Conservation (phyloP, 2,329 filamentous ascomycete genomes). For the Fusarium annulatum region DNA sequence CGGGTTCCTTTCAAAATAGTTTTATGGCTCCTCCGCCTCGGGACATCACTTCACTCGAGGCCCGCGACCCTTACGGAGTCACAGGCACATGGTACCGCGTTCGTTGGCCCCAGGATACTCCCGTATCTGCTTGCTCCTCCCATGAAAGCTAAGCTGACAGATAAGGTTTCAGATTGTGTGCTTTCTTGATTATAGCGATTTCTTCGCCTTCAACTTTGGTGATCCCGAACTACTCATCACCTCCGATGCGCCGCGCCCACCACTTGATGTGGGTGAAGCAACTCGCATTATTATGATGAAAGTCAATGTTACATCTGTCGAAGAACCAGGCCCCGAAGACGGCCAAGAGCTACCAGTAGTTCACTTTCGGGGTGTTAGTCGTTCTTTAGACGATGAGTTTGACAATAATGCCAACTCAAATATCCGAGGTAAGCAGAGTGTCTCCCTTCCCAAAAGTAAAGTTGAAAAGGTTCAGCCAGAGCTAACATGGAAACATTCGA, state of each 20-base stretch:
- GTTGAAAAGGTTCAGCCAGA: neutral
- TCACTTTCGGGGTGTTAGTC: conserved; percentile 72
- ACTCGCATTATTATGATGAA: conserved; percentile 77
- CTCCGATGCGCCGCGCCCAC: conserved; percentile 57
- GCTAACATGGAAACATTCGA: conserved; percentile 40
- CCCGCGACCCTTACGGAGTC: conserved; percentile 76
- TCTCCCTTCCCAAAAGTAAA: neutral
- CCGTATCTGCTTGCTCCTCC: neutral
- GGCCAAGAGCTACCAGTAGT: conserved; percentile 71
- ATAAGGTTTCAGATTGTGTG: conserved; percentile 53
- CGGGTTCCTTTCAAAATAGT: conserved; percentile 64
- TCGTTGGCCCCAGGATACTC: conserved; percentile 37
- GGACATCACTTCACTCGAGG: conserved; percentile 58
- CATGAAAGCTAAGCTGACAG: conserved; percentile 21
- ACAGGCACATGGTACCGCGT: conserved; percentile 78
- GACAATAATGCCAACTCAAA: conserved; percentile 76
- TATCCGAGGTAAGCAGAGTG: conserved; percentile 66
- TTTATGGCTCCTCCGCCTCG: conserved; percentile 54
- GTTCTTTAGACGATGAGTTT: conserved; percentile 71
- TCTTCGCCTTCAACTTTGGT: conserved; percentile 79
- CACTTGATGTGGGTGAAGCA: conserved; percentile 72
- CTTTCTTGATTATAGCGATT: conserved; percentile 75
- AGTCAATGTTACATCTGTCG: conserved; percentile 70
- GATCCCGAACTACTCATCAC: conserved; percentile 53
- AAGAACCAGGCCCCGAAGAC: conserved; percentile 67